Conservation (phyloP, 2,329 filamentous ascomycete genomes). For the Colletotrichum lentis region DNA sequence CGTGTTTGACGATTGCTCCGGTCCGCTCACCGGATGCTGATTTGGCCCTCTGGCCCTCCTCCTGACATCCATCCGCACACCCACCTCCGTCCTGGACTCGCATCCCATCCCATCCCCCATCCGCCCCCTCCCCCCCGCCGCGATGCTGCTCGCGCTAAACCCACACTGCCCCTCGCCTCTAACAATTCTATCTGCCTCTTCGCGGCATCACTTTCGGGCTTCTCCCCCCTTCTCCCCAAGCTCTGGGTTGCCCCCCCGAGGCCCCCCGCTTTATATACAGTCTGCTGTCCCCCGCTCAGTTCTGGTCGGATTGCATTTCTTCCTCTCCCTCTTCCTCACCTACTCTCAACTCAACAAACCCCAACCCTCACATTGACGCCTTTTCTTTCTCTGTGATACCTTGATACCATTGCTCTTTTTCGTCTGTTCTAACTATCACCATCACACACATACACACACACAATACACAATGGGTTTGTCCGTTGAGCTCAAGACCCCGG, state of each 20-base stretch:
- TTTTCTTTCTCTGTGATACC: slow-evolving; percentile 21
- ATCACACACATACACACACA: slow-evolving; percentile 6
- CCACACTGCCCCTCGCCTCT: slow-evolving; percentile 14
- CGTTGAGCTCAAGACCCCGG: slow-evolving; percentile 72
- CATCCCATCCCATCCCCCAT: slow-evolving; percentile 6
- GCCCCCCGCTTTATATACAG: slow-evolving; percentile 38
- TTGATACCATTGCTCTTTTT: slow-evolving; percentile 31
- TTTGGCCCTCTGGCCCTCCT: slow-evolving; percentile 7
- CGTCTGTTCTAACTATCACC: slow-evolving; percentile 15
- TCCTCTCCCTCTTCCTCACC: slow-evolving; percentile 14
- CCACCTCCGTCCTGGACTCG: background rate
- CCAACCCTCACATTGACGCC: background rate
- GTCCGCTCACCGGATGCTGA: slow-evolving; percentile 9
- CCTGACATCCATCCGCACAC: slow-evolving; percentile 16
- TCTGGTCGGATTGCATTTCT: background rate
- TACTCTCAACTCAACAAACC: slow-evolving; percentile 15
- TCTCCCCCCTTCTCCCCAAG: slow-evolving; percentile 24
- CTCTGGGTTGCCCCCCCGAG: slow-evolving; percentile 15
- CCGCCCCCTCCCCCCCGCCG: slow-evolving; percentile 12
- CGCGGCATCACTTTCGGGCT: slow-evolving; percentile 25
- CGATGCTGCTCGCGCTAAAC: slow-evolving; percentile 4
- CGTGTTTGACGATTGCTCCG: slow-evolving; percentile 24
- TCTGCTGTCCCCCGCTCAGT: slow-evolving; percentile 29
- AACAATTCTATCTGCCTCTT: slow-evolving; percentile 27
- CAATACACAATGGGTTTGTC: slow-evolving; percentile 55